Evolutionary conservation across 305 asterid species (phyloP).

Genomic region (Nicotiana rustica): DNA sequence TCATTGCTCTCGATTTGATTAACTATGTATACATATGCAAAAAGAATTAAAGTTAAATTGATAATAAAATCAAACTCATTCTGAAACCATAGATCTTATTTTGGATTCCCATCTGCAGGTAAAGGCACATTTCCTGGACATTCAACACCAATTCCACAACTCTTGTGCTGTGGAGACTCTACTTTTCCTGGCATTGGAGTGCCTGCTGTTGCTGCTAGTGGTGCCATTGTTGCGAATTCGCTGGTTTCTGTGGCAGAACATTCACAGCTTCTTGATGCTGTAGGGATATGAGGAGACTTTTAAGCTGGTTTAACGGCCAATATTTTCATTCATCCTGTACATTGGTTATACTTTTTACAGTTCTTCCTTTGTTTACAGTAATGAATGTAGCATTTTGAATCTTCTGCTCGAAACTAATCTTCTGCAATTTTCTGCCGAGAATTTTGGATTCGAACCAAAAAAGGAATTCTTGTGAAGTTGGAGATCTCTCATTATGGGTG

Average conservation of each 20-base stretch:
- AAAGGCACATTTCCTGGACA: conserved; percentile 81
- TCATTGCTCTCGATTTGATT: background rate
- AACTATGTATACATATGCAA: background rate
- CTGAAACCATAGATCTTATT: background rate
- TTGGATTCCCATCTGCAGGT: conserved; percentile 56
- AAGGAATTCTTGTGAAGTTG: too few species aligned
- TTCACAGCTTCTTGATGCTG: conserved; percentile 86
- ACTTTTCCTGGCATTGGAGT: conserved; percentile 97
- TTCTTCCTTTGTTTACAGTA: background rate
- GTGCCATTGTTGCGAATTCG: conserved; percentile 97
- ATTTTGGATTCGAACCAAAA: too few species aligned
- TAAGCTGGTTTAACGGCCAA: background rate
- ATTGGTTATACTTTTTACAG: background rate
- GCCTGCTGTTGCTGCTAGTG: conserved; percentile 99
- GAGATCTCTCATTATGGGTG: too few species aligned
- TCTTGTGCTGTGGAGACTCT: conserved; percentile 91
- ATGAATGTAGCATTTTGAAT: background rate
- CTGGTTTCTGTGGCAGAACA: conserved; percentile 89
- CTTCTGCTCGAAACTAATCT: background rate
- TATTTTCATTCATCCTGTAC: conserved; percentile 10
- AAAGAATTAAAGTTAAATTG: background rate
- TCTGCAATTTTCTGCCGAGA: background rate
- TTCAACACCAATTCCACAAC: conserved; percentile 73
- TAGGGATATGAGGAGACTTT: conserved; percentile 57
- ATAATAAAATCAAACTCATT: conserved; percentile 2